Percentiles rank a stretch among this genome's conserved stretches.
These are phyloP conservation scores for Colletotrichum sp. DNA, from an alignment of 2,329 filamentous ascomycete genomes.

Conservation along the genomic window DNA sequence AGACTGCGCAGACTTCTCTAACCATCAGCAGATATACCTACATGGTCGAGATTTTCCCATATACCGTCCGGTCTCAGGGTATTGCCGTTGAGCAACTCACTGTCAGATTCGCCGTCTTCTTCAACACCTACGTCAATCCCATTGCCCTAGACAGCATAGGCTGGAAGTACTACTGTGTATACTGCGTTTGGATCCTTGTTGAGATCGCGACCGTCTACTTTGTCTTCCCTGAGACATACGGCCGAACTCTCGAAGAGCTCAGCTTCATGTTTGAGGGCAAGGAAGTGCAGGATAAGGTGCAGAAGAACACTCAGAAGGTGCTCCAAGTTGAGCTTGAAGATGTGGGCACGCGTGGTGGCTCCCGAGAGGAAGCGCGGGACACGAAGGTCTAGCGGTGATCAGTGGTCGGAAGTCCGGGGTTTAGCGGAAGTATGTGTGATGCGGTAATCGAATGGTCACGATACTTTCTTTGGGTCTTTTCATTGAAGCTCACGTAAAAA, in stretches of 20 bases:
- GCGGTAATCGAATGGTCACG: not conserved
- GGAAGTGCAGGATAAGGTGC: slow-evolving; percentile 17
- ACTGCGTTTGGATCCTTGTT: slow-evolving; percentile 46
- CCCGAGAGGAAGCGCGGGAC: not conserved
- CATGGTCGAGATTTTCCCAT: slow-evolving; percentile 43
- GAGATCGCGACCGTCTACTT: slow-evolving; percentile 69
- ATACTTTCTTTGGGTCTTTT: not conserved
- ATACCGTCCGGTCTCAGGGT: slow-evolving; percentile 39
- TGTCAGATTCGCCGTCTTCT: slow-evolving; percentile 42
- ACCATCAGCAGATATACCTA: slow-evolving; percentile 39
- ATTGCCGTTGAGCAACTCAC: slow-evolving; percentile 42
- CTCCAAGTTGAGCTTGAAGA: slow-evolving; percentile 18
- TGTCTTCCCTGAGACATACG: slow-evolving; percentile 84
- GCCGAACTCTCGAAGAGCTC: slow-evolving; percentile 76
- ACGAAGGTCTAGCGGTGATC: not conserved
- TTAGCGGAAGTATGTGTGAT: not conserved
- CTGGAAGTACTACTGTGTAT: slow-evolving; percentile 49
- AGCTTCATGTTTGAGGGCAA: slow-evolving; percentile 33
- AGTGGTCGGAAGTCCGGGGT: not conserved
- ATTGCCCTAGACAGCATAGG: slow-evolving; percentile 41
- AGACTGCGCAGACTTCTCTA: not conserved
- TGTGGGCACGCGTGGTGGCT: not conserved
- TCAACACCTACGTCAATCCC: slow-evolving; percentile 53
- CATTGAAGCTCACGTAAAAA: not conserved
- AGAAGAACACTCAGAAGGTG: slow-evolving; percentile 20